phyloP scores from a whole-genome alignment of 2,329 filamentous ascomycete species.

The Plenodomus lindquistii region DNA sequence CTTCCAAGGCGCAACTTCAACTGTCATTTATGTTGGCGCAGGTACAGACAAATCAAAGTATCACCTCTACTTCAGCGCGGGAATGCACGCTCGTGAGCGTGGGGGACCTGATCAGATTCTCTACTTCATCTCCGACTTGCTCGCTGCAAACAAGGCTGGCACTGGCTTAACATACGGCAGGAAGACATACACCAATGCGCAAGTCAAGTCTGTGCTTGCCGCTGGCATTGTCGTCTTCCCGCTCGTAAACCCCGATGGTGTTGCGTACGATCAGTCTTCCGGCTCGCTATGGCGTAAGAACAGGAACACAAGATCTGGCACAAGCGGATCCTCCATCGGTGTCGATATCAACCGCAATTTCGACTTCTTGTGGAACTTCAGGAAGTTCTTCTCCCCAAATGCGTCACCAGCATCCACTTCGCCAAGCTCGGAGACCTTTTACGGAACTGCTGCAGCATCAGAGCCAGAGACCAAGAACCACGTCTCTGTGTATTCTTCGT shows the following conservation, averaged over 20 bases:
- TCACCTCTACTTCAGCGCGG: constrained; percentile 56
- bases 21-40: constrained; percentile 52
- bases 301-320: constrained; percentile 47
- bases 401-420: constrained; percentile 48
- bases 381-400: constrained; percentile 49
- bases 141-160: constrained; percentile 56
- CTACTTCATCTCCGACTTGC: constrained; percentile 62
- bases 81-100: constrained; percentile 62
- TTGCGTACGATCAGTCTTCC: constrained; percentile 40
- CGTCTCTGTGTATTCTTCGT: constrained; percentile 57
- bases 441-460: constrained; percentile 57
- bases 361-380: constrained; percentile 61
- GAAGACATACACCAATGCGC: constrained; percentile 55
- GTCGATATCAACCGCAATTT: constrained; percentile 48
- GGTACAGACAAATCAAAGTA: constrained; percentile 50
- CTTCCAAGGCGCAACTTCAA: constrained; percentile 47
- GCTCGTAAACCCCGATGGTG: constrained; percentile 42
- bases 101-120: constrained; percentile 61
- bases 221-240: constrained; percentile 59
- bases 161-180: constrained; percentile 58
- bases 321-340: constrained; percentile 29
- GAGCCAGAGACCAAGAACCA: constrained; percentile 62
- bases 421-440: constrained; percentile 54
- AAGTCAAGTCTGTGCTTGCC: constrained; percentile 57
- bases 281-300: constrained; percentile 44